Conservation (phyloP, 2,329 filamentous ascomycete species). For the Sclerotinia trifoliorum region DNA sequence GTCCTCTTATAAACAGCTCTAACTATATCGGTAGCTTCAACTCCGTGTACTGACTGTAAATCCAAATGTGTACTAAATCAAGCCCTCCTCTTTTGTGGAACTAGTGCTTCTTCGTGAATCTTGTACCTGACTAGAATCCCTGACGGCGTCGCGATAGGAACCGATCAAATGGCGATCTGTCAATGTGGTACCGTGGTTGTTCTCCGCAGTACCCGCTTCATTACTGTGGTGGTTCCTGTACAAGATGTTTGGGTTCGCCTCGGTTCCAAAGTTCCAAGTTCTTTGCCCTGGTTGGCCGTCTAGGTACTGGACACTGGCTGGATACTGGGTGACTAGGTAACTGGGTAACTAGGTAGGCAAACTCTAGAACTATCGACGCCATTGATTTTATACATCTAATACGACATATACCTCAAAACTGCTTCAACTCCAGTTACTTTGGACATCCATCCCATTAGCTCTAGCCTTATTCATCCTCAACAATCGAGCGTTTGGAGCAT, state of each 20-base stretch:
- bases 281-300: background rate
- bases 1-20: background rate
- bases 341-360: too few species aligned
- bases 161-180: conserved; percentile 22
- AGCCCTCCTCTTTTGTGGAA: conserved; percentile 19
- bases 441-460: too few species aligned
- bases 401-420: background rate
- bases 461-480: background rate
- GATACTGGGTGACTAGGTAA: too few species aligned
- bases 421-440: background rate
- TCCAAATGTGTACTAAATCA: conserved; percentile 6
- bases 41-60: background rate
- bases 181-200: background rate
- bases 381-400: too few species aligned
- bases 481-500: background rate
- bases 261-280: background rate
- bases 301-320: too few species aligned
- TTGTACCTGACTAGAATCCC: conserved; percentile 21
- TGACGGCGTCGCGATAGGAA: conserved; percentile 6
- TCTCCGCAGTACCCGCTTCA: conserved; percentile 19
- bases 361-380: background rate
- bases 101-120: conserved; percentile 10
- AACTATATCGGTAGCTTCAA: background rate
- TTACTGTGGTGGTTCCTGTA: background rate
- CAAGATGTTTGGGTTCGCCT: background rate